Evolutionary conservation across 805 yeast genomes (phyloP).

Genomic region (Metschnikowia picachoensis): DNA sequence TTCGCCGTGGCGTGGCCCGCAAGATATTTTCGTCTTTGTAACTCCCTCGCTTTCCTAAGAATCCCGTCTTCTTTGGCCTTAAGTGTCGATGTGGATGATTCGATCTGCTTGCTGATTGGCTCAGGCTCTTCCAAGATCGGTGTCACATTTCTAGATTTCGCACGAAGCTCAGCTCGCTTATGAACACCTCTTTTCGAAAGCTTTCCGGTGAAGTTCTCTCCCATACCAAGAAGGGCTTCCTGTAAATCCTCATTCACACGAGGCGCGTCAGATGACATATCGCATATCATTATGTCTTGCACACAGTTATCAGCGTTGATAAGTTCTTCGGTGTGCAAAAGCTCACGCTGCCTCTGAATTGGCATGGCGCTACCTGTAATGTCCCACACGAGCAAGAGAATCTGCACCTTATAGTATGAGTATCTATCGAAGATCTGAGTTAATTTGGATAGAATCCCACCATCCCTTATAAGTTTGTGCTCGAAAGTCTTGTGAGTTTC

Average conservation of each 20-base stretch:
- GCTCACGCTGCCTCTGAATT: conserved; percentile 13
- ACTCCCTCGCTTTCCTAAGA: conserved; percentile 26
- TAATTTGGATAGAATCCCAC: conserved; percentile 32
- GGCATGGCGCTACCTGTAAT: conserved; percentile 17
- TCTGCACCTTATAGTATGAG: conserved; percentile 36
- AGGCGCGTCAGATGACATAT: conserved; percentile 28
- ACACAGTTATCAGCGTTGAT: conserved; percentile 12
- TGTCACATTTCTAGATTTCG: not conserved
- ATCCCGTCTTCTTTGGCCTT: conserved; percentile 22
- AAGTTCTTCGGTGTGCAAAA: conserved; percentile 17
- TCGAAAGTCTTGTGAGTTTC: conserved; percentile 15
- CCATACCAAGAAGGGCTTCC: conserved; percentile 22
- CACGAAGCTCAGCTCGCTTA: conserved; percentile 17
- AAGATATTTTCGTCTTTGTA: conserved; percentile 31
- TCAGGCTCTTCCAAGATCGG: too few relatives aligned
- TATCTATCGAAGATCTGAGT: conserved; percentile 30
- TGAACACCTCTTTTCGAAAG: conserved; percentile 29
- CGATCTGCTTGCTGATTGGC: too few relatives aligned
- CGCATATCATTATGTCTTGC: conserved; percentile 25
- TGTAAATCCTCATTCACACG: conserved; percentile 26
- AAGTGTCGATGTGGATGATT: not conserved
- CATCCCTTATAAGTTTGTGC: conserved; percentile 38
- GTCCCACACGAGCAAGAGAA: conserved; percentile 45
- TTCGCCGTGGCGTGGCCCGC: conserved; percentile 24
- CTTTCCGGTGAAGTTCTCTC: conserved; percentile 24